Evolutionary conservation across 1,284 basidiomycete species (phyloP).

Genomic region (Athelia sp.): DNA sequence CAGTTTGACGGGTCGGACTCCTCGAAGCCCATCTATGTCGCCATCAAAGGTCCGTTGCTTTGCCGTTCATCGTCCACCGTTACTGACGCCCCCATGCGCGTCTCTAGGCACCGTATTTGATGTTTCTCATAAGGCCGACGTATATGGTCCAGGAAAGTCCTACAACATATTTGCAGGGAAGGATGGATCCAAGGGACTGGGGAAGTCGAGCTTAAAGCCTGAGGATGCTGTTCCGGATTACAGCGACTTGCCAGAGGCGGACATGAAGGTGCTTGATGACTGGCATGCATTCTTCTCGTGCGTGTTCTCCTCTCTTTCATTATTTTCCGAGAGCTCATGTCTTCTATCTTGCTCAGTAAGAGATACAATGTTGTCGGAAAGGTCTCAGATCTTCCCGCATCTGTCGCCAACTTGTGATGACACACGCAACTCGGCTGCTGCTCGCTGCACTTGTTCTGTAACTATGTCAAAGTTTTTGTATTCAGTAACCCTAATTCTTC

Average conservation of each 20-base stretch:
- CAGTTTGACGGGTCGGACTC: conserved; percentile 65
- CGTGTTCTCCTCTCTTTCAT: conserved; percentile 23
- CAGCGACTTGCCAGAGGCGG: conserved; percentile 67
- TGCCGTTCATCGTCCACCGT: conserved; percentile 2
- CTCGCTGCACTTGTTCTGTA: background rate
- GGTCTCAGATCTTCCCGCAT: conserved; percentile 42
- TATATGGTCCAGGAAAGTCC: conserved; percentile 71
- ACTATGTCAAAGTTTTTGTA: background rate
- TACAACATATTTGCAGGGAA: conserved; percentile 84
- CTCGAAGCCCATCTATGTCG: conserved; percentile 75
- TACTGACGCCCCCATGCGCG: conserved; percentile 1
- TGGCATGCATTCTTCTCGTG: conserved; percentile 82
- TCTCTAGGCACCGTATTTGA: conserved; percentile 77
- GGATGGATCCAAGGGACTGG: conserved; percentile 82
- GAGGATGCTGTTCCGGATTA: conserved; percentile 92
- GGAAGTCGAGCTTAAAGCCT: conserved; percentile 81
- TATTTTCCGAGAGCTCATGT: background rate
- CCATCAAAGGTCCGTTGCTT: conserved; percentile 70
- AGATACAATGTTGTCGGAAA: conserved; percentile 81
- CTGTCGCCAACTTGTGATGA: conserved; percentile 21
- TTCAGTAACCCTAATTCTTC: background rate
- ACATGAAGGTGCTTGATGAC: conserved; percentile 84
- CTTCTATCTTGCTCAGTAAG: conserved; percentile 43
- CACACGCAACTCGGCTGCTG: too few relatives aligned
- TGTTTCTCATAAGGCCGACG: conserved; percentile 75